These are phyloP conservation scores for Cladosporium phlei DNA, from an alignment of 2,329 filamentous ascomycete species.

Conservation along the genomic window DNA sequence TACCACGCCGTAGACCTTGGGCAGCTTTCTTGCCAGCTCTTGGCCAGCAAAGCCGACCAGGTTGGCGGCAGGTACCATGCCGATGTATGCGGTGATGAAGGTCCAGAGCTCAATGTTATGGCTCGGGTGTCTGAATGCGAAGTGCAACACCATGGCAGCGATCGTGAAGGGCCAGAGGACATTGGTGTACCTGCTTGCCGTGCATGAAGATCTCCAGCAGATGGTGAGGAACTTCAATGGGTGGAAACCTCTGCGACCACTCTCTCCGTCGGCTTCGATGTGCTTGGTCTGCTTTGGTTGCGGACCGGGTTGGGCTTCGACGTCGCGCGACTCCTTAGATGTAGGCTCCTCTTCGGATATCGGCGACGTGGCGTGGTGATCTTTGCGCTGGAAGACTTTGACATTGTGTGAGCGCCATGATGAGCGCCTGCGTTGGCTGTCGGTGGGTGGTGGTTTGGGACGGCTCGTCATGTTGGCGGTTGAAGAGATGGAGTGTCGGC, in stretches of 20 bases:
- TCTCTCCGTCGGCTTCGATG: conserved; percentile 45
- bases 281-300: conserved; percentile 22
- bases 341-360: not conserved
- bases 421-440: not conserved
- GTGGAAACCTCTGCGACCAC: conserved; percentile 42
- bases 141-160: conserved; percentile 45
- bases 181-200: conserved; percentile 44
- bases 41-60: conserved; percentile 60
- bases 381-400: conserved; percentile 12
- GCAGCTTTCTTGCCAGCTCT: conserved; percentile 67
- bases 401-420: conserved; percentile 6
- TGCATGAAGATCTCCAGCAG: conserved; percentile 42
- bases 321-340: not conserved
- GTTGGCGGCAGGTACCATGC: conserved; percentile 49
- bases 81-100: conserved; percentile 47
- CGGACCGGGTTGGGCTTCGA: conserved; percentile 1
- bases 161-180: conserved; percentile 48
- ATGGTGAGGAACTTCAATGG: conserved; percentile 41
- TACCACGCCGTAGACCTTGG: conserved; percentile 65
- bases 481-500: not conserved
- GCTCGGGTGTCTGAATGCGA: conserved; percentile 32
- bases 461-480: conserved; percentile 7
- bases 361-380: not conserved
- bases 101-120: conserved; percentile 37
- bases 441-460: not conserved